These are phyloP conservation scores for Deinandra increscens DNA, from an alignment of 129 eudicot genomes.

Conservation along the genomic window DNA sequence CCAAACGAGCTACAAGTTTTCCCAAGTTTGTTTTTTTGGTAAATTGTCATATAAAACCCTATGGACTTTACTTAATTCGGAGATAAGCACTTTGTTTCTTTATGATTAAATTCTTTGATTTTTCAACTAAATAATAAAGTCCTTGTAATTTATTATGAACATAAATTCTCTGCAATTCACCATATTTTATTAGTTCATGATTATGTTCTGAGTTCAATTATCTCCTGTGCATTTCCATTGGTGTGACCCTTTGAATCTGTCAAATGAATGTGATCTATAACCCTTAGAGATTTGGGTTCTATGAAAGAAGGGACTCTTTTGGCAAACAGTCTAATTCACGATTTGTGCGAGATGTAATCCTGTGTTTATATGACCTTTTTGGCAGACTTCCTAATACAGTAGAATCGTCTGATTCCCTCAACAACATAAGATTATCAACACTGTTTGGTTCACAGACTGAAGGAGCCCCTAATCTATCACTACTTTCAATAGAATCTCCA, in stretches of 20 bases:
- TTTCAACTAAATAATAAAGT: no score
- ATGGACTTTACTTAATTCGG: no score
- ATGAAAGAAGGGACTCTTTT: conserved; percentile 32
- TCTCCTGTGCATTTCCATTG: conserved; percentile 45
- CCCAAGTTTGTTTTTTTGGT: not conserved
- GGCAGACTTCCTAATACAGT: conserved; percentile 49
- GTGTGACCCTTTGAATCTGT: conserved; percentile 39
- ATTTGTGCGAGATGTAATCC: conserved; percentile 64
- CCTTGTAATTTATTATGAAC: no score
- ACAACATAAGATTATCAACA: conserved; percentile 78
- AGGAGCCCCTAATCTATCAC: conserved; percentile 64
- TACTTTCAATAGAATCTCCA: conserved; percentile 92
- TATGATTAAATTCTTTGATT: no score
- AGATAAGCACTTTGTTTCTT: no score
- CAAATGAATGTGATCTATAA: conserved; percentile 33
- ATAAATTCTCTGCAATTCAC: no score
- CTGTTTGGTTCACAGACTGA: conserved; percentile 62
- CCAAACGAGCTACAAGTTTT: not conserved
- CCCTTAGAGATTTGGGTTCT: conserved; percentile 33
- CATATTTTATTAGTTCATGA: no score
- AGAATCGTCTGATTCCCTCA: conserved; percentile 57
- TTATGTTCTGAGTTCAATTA: no score
- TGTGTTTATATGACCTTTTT: conserved; percentile 68
- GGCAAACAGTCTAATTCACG: conserved; percentile 54
- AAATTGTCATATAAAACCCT: not conserved